Evolutionary conservation across 2,329 filamentous ascomycete species (phyloP).

Genomic region (Epichloe sp.): DNA sequence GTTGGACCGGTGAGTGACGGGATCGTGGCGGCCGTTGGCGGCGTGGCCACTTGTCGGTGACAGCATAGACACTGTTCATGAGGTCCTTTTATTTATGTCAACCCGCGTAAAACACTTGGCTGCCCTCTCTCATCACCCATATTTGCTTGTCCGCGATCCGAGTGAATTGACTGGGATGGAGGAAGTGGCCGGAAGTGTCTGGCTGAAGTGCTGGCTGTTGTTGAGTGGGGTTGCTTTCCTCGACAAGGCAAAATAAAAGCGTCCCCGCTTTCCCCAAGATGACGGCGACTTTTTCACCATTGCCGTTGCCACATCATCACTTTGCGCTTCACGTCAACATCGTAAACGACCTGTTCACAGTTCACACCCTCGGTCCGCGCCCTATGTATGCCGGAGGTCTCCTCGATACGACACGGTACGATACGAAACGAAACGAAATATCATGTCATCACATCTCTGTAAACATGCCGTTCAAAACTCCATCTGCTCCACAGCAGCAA

Average conservation of each 20-base stretch:
- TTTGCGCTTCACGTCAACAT: neutral
- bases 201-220: no score
- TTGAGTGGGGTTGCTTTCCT: neutral
- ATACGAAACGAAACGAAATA: no score
- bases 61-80: no score
- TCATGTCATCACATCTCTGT: neutral
- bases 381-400: no score
- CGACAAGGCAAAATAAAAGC: no score
- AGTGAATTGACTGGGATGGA: neutral
- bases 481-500: neutral
- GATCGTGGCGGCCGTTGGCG: constrained; percentile 6
- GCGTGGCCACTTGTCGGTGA: neutral
- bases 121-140: neutral
- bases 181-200: neutral
- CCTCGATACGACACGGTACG: no score
- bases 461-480: neutral
- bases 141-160: no score
- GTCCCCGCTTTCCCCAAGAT: no score
- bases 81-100: neutral
- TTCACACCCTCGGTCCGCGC: constrained; percentile 6
- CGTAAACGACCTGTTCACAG: neutral
- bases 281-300: no score
- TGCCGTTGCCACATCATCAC: neutral
- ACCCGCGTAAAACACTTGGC: neutral
- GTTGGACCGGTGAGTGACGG: constrained; percentile 13